These are phyloP conservation scores for Cunninghamia lanceolata DNA, from an alignment of 75 land plant genomes.

Conservation along the genomic window DNA sequence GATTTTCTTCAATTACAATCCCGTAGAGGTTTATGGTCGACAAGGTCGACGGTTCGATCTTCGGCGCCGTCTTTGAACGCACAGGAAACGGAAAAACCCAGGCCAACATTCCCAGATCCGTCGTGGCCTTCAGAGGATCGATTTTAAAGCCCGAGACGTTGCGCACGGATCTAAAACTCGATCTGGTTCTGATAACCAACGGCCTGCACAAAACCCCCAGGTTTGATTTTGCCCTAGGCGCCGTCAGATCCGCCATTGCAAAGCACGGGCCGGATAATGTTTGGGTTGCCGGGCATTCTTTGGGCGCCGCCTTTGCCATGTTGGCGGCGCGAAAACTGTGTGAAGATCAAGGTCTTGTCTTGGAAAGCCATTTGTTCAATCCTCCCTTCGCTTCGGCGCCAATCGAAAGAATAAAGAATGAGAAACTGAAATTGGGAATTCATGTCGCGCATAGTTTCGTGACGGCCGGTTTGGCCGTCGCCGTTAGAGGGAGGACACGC, in stretches of 20 bases:
- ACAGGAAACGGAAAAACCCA: not conserved
- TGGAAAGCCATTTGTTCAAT: conserved; percentile 63
- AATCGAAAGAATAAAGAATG: conserved; percentile 46
- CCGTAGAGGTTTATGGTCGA: conserved; percentile 35
- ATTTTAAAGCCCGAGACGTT: conserved; percentile 30
- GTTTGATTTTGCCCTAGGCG: conserved; percentile 39
- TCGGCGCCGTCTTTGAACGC: conserved; percentile 53
- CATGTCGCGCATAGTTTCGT: conserved; percentile 42
- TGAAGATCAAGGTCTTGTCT: conserved; percentile 29
- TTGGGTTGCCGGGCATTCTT: conserved; percentile 70
- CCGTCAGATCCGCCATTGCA: conserved; percentile 29
- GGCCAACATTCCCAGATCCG: conserved; percentile 17
- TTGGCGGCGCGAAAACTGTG: conserved; percentile 43
- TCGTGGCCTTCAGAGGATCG: conserved; percentile 66
- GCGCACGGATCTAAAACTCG: conserved; percentile 34
- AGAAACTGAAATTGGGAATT: conserved; percentile 43
- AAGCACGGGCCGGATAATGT: conserved; percentile 24
- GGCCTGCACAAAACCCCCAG: conserved; percentile 48
- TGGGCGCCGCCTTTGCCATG: conserved; percentile 61
- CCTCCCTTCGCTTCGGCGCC: conserved; percentile 66
- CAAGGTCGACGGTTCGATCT: conserved; percentile 42
- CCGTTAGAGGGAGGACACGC: conserved; percentile 12
- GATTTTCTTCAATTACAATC: conserved; percentile 46
- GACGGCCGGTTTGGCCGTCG: conserved; percentile 50
- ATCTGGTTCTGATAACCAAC: conserved; percentile 35